Conservation (phyloP, 2,329 filamentous ascomycete species). For the Fusarium sp. region DNA sequence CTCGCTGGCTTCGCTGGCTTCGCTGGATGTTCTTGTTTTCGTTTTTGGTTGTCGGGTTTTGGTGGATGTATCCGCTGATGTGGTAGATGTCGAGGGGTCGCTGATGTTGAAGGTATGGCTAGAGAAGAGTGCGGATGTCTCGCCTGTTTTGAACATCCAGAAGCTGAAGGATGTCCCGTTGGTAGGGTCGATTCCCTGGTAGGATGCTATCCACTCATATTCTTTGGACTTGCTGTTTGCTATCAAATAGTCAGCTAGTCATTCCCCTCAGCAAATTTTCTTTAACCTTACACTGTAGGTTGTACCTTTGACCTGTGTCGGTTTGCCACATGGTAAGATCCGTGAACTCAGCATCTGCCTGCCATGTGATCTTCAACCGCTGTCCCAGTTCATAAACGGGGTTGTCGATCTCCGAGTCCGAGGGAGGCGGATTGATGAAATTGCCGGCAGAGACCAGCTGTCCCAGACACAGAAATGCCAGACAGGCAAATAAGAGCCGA, state of each 20-base stretch:
- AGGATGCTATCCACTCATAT: conserved; percentile 12
- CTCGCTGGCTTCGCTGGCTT: not conserved
- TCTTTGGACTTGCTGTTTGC: conserved; percentile 20
- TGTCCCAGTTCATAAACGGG: conserved; percentile 9
- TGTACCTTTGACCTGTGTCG: not conserved
- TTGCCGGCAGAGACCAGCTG: not conserved
- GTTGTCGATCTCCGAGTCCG: not conserved
- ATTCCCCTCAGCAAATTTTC: accelerated
- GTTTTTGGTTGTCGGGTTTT: not conserved
- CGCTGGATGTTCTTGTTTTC: not conserved
- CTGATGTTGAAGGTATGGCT: conserved; percentile 23
- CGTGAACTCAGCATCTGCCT: not conserved
- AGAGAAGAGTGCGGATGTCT: not conserved
- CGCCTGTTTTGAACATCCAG: conserved; percentile 9
- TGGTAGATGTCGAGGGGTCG: not conserved
- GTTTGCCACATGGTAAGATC: conserved; percentile 8
- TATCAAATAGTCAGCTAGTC: not conserved
- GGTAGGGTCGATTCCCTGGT: conserved; percentile 13
- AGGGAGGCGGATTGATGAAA: conserved; percentile 11
- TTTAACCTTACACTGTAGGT: not conserved
- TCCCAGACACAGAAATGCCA: not conserved
- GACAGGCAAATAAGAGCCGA: not conserved
- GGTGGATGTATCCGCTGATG: not conserved
- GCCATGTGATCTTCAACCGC: conserved; percentile 2
- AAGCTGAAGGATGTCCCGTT: conserved; percentile 12